Percentiles rank a stretch among this genome's conserved stretches.
phyloP scores from a whole-genome alignment of 208 protist genomes.

The Trypanosoma cruzi region DNA sequence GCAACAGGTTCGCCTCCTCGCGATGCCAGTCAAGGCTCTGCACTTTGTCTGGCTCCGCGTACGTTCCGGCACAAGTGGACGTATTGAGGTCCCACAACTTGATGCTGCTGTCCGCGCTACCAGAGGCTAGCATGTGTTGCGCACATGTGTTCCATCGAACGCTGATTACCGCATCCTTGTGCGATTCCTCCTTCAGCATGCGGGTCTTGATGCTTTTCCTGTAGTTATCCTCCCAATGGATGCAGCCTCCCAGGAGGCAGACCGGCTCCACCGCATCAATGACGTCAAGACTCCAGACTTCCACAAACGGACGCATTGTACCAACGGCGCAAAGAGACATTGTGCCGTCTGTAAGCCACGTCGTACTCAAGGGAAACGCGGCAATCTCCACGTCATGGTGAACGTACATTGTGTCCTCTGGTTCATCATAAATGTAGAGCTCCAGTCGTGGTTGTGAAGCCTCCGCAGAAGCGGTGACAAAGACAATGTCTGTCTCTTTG shows the following conservation, averaged over 20 bases:
- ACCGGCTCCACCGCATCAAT: slow-evolving; percentile 95
- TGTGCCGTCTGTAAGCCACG: slow-evolving; percentile 93
- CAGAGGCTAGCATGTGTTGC: slow-evolving; percentile 93
- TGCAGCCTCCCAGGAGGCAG: slow-evolving; percentile 88
- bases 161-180: slow-evolving; percentile 95
- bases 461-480: slow-evolving; percentile 66
- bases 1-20: slow-evolving; percentile 80
- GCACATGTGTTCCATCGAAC: slow-evolving; percentile 94
- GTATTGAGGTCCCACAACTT: slow-evolving; percentile 96
- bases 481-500: slow-evolving; percentile 93
- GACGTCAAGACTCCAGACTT: slow-evolving; percentile 98
- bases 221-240: slow-evolving; percentile 74
- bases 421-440: slow-evolving; percentile 96
- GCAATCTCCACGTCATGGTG: slow-evolving; percentile 97
- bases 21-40: slow-evolving; percentile 90
- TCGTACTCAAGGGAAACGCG: slow-evolving; percentile 94
- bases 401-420: slow-evolving; percentile 95
- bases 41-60: slow-evolving; percentile 93
- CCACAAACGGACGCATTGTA: slow-evolving; percentile 97
- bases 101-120: slow-evolving; percentile 95
- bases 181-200: slow-evolving; percentile 70
- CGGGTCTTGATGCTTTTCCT: slow-evolving; percentile 57
- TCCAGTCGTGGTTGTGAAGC: slow-evolving; percentile 85
- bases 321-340: slow-evolving; percentile 96
- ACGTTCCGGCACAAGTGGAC: slow-evolving; percentile 87